A percentile compares a stretch with the other conserved stretches of the same genome.
Conservation (phyloP, 2,329 filamentous ascomycete species). For the Diplodia sapinea region DNA sequence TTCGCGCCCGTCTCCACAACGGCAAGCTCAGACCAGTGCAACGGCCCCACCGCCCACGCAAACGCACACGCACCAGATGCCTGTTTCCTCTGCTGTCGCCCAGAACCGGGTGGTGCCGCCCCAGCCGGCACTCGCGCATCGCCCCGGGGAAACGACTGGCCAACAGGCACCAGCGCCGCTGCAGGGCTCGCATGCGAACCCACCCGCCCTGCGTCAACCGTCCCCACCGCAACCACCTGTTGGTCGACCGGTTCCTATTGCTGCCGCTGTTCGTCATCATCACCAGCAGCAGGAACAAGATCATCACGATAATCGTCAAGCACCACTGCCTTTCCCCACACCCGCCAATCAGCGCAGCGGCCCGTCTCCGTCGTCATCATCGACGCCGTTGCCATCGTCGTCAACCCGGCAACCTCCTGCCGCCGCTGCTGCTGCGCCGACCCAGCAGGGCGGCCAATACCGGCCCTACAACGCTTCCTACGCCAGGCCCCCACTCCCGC, state of each 20-base stretch:
- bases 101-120: constrained; percentile 1
- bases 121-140: constrained; percentile 5
- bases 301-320: not conserved
- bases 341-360: not conserved
- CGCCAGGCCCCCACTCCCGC: constrained; percentile 37
- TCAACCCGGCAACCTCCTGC: not conserved
- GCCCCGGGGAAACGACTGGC: not conserved
- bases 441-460: constrained; percentile 32
- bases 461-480: constrained; percentile 1
- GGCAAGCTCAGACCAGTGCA: constrained; percentile 20
- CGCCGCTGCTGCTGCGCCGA: constrained; percentile 18
- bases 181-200: constrained; percentile 8
- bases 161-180: not conserved
- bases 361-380: not conserved
- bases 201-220: constrained; percentile 18
- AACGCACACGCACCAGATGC: not conserved
- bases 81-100: not conserved
- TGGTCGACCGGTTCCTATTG: not conserved
- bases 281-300: not conserved
- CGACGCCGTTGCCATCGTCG: not conserved
- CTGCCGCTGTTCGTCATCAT: not conserved
- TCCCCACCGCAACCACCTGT: constrained; percentile 2
- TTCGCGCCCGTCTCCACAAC: constrained; percentile 7
- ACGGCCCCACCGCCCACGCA: constrained; percentile 1
- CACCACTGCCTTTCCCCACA: not conserved